These are phyloP conservation scores for Clarireedia homoeocarpa DNA, from an alignment of 2,329 filamentous ascomycete species.

Conservation along the genomic window DNA sequence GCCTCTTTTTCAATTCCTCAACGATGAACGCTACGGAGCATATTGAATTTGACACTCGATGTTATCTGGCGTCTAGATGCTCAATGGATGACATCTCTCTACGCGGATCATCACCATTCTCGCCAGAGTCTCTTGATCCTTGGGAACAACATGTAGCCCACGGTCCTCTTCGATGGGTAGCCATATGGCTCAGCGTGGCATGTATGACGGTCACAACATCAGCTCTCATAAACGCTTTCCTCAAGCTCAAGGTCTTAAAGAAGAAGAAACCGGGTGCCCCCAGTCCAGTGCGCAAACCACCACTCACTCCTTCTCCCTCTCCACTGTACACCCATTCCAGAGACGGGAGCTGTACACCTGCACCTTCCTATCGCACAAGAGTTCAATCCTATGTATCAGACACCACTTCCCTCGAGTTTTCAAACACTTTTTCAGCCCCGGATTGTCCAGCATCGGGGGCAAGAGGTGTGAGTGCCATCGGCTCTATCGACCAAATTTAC, in stretches of 20 bases:
- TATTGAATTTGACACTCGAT: conserved; percentile 25
- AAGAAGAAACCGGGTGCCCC: background rate
- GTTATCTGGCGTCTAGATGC: conserved; percentile 29
- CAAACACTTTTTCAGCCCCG: background rate
- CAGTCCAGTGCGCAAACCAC: background rate
- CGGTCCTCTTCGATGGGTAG: conserved; percentile 8
- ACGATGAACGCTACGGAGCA: conserved; percentile 29
- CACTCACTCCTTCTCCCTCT: background rate
- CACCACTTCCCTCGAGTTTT: background rate
- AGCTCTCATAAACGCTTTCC: conserved; percentile 2
- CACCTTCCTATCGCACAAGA: conserved; percentile 2
- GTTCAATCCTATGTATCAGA: conserved; percentile 3
- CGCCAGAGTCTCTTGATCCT: background rate
- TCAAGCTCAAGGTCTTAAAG: conserved; percentile 5
- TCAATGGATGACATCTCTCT: conserved; percentile 18
- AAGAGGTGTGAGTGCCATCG: background rate
- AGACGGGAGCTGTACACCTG: background rate
- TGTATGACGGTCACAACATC: background rate
- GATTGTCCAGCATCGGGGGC: background rate
- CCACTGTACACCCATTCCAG: background rate
- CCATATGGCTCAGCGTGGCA: conserved; percentile 6
- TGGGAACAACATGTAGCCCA: conserved; percentile 5
- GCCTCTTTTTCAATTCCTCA: conserved; percentile 44
- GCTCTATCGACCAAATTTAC: background rate
- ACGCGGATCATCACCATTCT: conserved; percentile 7